Evolutionary conservation across 2,329 filamentous ascomycete species (phyloP).

Genomic region (Leptographium lundbergii): DNA sequence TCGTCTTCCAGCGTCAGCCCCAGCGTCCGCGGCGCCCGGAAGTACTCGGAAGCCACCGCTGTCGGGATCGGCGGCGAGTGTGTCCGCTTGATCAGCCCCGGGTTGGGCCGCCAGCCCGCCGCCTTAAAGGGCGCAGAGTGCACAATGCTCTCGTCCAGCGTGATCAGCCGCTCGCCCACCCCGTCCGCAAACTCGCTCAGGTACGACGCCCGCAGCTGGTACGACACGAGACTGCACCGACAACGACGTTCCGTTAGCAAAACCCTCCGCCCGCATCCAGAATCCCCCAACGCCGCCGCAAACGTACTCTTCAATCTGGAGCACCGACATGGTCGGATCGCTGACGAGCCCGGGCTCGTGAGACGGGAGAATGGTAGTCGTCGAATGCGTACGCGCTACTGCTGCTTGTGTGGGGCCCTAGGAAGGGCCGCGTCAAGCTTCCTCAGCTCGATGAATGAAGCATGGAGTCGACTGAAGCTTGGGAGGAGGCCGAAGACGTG

Average conservation of each 20-base stretch:
- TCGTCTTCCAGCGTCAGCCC: constrained; percentile 57
- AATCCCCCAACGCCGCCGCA: not conserved
- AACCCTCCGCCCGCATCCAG: not conserved
- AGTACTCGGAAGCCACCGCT: constrained; percentile 71
- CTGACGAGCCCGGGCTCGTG: not conserved
- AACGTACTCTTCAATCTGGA: constrained; percentile 30
- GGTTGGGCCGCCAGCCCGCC: constrained; percentile 65
- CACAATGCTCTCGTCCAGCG: constrained; percentile 64
- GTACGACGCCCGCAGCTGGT: constrained; percentile 71
- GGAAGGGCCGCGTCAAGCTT: not conserved
- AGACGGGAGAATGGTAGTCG: not conserved
- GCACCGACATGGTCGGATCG: constrained; percentile 25
- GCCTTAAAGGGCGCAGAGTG: constrained; percentile 74
- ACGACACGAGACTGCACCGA: constrained; percentile 57
- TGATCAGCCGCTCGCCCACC: constrained; percentile 73
- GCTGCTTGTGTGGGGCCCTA: not conserved
- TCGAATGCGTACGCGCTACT: not conserved
- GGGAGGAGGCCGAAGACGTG: not conserved
- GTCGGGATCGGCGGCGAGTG: constrained; percentile 81
- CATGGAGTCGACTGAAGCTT: not conserved
- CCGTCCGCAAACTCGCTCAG: constrained; percentile 71
- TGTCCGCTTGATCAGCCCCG: constrained; percentile 65
- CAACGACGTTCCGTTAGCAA: not conserved
- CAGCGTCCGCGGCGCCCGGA: constrained; percentile 54
- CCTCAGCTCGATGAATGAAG: not conserved